Conservation (phyloP, 2,329 filamentous ascomycete genomes). For the Fusarium sp. region DNA sequence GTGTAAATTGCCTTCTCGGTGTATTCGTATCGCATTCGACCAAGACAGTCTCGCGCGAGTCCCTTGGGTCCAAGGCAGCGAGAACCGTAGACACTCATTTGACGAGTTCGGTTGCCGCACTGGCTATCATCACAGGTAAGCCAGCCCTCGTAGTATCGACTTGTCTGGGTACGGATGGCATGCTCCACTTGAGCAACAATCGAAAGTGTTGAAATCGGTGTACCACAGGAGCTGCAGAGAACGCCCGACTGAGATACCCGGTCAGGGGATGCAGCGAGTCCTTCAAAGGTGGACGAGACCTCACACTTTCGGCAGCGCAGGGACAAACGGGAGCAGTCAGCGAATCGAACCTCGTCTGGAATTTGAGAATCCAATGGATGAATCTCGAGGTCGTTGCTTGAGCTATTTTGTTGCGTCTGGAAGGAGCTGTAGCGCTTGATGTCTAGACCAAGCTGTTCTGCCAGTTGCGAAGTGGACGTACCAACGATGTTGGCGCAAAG, state of each 20-base stretch:
- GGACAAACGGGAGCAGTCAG: constrained; percentile 78
- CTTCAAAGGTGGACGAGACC: constrained; percentile 77
- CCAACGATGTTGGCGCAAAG: constrained; percentile 95
- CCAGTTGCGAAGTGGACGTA: constrained; percentile 88
- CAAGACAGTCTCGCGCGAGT: constrained; percentile 83
- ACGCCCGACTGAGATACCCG: constrained; percentile 80
- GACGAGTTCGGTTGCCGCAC: constrained; percentile 86
- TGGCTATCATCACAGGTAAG: constrained; percentile 89
- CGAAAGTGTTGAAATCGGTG: constrained; percentile 74
- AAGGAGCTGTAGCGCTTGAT: constrained; percentile 79
- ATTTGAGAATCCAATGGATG: constrained; percentile 95
- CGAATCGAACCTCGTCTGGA: constrained; percentile 89
- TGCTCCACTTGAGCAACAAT: constrained; percentile 89
- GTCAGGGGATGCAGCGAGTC: constrained; percentile 69
- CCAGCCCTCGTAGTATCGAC: constrained; percentile 92
- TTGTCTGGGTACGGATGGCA: constrained; percentile 80
- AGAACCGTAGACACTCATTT: constrained; percentile 92
- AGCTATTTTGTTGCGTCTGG: constrained; percentile 59
- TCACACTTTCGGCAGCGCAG: constrained; percentile 88
- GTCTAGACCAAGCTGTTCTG: constrained; percentile 93
- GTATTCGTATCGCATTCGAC: constrained; percentile 89
- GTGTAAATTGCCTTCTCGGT: constrained; percentile 93
- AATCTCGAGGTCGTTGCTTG: constrained; percentile 75
- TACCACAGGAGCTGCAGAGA: constrained; percentile 75
- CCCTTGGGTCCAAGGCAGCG: constrained; percentile 90